Conservation (phyloP, 306 rosid genomes). For the Lotus japonicus region DNA sequence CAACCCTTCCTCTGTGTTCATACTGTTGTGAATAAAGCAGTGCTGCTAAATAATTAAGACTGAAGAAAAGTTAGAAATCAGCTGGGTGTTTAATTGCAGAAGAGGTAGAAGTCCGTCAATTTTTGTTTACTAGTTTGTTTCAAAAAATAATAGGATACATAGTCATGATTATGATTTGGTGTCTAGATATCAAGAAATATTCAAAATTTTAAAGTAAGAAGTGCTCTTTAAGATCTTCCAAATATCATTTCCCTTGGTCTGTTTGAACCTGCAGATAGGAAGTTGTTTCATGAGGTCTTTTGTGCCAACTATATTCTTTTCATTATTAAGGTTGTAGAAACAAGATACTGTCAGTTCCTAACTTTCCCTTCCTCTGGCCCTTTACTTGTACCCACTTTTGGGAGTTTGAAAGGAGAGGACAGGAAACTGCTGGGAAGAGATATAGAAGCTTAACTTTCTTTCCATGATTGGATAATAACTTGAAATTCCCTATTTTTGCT, state of each 20-base stretch:
- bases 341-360: neutral
- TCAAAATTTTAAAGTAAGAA: neutral
- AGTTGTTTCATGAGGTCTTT: neutral
- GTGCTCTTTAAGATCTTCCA: neutral
- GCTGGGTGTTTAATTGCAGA: neutral
- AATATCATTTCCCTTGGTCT: neutral
- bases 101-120: too few relatives aligned
- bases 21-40: neutral
- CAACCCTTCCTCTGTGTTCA: neutral
- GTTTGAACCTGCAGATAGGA: neutral
- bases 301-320: neutral
- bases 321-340: neutral
- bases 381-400: too few relatives aligned
- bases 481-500: too few relatives aligned
- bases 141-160: neutral
- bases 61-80: neutral
- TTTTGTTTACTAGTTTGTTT: neutral
- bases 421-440: too few relatives aligned
- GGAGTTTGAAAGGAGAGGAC: too few relatives aligned
- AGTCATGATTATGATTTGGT: too few relatives aligned
- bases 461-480: too few relatives aligned
- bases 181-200: neutral
- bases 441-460: too few relatives aligned
- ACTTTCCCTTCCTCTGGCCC: too few relatives aligned
- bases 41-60: neutral